These are phyloP conservation scores for Yamadazyma kanchanaburiensis DNA, from an alignment of 1,139 yeast genomes.

Conservation along the genomic window DNA sequence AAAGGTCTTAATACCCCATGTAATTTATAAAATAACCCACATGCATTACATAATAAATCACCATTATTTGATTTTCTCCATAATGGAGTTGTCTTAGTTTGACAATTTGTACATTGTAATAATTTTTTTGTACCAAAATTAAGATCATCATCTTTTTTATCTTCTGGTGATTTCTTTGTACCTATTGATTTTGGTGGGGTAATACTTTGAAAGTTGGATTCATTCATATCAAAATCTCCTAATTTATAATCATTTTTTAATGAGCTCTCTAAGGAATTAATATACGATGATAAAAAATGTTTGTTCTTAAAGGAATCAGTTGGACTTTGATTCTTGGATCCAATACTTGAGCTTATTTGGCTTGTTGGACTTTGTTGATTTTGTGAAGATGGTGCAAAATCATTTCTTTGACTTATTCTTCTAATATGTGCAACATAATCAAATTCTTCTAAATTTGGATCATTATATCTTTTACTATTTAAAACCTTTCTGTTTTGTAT, in stretches of 20 bases:
- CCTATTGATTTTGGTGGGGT: slow-evolving; percentile 18
- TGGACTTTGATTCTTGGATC: not conserved
- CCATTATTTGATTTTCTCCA: slow-evolving; percentile 48
- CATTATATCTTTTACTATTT: slow-evolving; percentile 7
- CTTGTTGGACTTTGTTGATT: not conserved
- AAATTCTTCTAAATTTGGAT: slow-evolving; percentile 38
- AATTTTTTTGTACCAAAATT: slow-evolving; percentile 16
- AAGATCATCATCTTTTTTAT: slow-evolving; percentile 8
- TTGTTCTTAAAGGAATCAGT: slow-evolving; percentile 6
- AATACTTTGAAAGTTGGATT: slow-evolving; percentile 10
- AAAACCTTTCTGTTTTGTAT: slow-evolving; percentile 37
- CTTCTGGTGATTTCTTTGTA: slow-evolving; percentile 12
- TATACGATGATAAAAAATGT: slow-evolving; percentile 38
- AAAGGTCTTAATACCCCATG: slow-evolving; percentile 47
- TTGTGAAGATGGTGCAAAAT: slow-evolving; percentile 10
- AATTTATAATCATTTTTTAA: slow-evolving; percentile 24
- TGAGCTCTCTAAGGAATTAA: slow-evolving; percentile 37
- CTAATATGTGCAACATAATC: slow-evolving; percentile 49
- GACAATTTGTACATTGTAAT: slow-evolving; percentile 43
- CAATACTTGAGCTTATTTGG: slow-evolving; percentile 2
- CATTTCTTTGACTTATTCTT: slow-evolving; percentile 41
- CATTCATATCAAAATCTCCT: slow-evolving; percentile 4
- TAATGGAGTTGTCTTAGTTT: slow-evolving; percentile 44
- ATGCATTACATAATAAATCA: slow-evolving; percentile 45
- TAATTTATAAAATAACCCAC: slow-evolving; percentile 45